phyloP scores from a whole-genome alignment of 2,329 filamentous ascomycete genomes.

The Colletotrichum kahawae region DNA sequence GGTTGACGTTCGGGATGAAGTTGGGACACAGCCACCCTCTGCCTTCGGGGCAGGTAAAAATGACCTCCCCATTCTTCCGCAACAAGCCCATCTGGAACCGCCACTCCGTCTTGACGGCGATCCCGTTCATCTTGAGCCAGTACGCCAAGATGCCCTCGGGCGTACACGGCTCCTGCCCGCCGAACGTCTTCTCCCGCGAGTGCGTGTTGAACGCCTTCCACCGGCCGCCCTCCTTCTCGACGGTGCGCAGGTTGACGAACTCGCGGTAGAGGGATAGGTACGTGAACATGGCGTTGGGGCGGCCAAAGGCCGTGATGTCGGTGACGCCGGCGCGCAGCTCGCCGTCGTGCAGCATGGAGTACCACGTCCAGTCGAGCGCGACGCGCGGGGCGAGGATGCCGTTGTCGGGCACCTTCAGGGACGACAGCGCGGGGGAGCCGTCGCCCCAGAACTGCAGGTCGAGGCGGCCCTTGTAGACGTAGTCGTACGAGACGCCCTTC shows the following conservation, averaged over 20 bases:
- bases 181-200: slow-evolving; percentile 4
- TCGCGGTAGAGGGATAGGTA: slow-evolving; percentile 22
- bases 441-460: slow-evolving; percentile 21
- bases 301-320: slow-evolving; percentile 25
- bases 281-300: slow-evolving; percentile 22
- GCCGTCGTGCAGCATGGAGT: slow-evolving; percentile 25
- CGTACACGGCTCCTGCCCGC: slow-evolving; percentile 21
- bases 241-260: slow-evolving; percentile 15
- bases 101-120: slow-evolving; percentile 26
- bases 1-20: slow-evolving; percentile 16
- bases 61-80: slow-evolving; percentile 16
- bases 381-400: slow-evolving; percentile 24
- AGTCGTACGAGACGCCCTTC: slow-evolving; percentile 18
- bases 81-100: slow-evolving; percentile 24
- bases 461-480: slow-evolving; percentile 21
- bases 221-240: slow-evolving; percentile 18
- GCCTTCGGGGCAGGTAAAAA: slow-evolving; percentile 23
- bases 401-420: slow-evolving; percentile 7
- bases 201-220: slow-evolving; percentile 24
- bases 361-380: slow-evolving; percentile 26
- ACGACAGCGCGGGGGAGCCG: slow-evolving; percentile 12
- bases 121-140: slow-evolving; percentile 23
- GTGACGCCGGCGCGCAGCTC: slow-evolving; percentile 23
- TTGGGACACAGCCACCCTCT: slow-evolving; percentile 18
- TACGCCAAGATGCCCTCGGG: slow-evolving; percentile 23